These are phyloP conservation scores for Mycena vitilis DNA, from an alignment of 768 basidiomycete species.

Conservation along the genomic window DNA sequence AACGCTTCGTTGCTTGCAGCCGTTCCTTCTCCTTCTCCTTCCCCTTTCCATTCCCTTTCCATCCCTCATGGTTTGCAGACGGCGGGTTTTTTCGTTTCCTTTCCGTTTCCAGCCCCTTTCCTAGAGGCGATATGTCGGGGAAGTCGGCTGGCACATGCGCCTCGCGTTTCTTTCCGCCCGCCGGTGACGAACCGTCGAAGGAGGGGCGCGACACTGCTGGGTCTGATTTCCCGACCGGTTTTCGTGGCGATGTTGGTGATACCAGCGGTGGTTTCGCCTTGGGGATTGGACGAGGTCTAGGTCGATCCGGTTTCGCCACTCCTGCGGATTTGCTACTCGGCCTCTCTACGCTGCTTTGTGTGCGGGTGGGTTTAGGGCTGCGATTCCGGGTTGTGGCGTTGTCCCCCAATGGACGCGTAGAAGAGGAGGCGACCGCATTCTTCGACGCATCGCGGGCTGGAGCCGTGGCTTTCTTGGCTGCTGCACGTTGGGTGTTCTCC, in stretches of 20 bases:
- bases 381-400: conserved; percentile 16
- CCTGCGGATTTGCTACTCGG: not conserved
- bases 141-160: not conserved
- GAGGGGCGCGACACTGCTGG: not conserved
- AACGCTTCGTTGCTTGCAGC: not conserved
- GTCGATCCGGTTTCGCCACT: conserved; percentile 1
- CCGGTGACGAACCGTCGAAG: not conserved
- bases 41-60: conserved; percentile 10
- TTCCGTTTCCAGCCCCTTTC: conserved; percentile 19
- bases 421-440: conserved; percentile 21
- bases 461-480: not conserved
- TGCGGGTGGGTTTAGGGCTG: not conserved
- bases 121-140: conserved; percentile 16
- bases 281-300: conserved; percentile 5
- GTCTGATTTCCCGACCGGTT: conserved; percentile 1
- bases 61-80: not conserved
- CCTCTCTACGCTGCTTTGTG: not conserved
- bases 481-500: conserved; percentile 27
- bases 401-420: conserved; percentile 32
- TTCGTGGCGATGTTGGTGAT: not conserved
- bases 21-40: conserved; percentile 13
- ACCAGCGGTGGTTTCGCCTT: not conserved
- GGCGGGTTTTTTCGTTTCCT: not conserved
- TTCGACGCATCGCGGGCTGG: not conserved
- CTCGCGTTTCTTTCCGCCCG: conserved; percentile 10